Evolutionary conservation across 2,329 filamentous ascomycete genomes (phyloP).

Genomic region (Neonectria ditissima): DNA sequence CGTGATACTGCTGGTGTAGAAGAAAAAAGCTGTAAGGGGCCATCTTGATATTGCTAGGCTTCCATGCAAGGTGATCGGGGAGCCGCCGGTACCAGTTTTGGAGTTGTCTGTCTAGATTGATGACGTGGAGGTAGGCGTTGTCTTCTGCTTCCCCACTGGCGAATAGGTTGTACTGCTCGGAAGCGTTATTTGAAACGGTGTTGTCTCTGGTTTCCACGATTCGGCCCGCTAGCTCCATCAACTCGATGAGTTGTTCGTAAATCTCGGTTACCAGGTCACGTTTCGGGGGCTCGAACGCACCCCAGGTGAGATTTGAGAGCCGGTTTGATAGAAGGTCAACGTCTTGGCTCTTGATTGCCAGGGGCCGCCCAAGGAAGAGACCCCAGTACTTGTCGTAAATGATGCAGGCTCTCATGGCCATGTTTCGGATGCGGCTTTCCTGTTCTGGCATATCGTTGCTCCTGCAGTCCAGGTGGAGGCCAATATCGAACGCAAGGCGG

Average conservation of each 20-base stretch:
- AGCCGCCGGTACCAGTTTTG: conserved; percentile 66
- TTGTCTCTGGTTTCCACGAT: conserved; percentile 60
- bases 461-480: conserved; percentile 61
- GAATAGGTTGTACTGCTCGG: conserved; percentile 47
- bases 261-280: conserved; percentile 50
- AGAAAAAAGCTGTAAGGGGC: conserved; percentile 65
- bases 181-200: conserved; percentile 49
- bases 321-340: conserved; percentile 60
- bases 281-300: conserved; percentile 38
- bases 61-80: conserved; percentile 62
- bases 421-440: conserved; percentile 61
- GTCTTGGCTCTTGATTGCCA: conserved; percentile 65
- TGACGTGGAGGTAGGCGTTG: conserved; percentile 61
- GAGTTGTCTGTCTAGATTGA: conserved; percentile 64
- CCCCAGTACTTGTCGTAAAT: conserved; percentile 68
- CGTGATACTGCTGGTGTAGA: conserved; percentile 67
- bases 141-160: conserved; percentile 53
- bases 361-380: conserved; percentile 65
- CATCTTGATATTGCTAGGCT: conserved; percentile 61
- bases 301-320: conserved; percentile 56
- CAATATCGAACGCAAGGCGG: conserved; percentile 60
- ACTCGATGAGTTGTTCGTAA: conserved; percentile 63
- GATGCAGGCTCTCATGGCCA: conserved; percentile 64
- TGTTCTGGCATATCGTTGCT: conserved; percentile 57
- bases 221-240: conserved; percentile 67